Evolutionary conservation across 2,329 filamentous ascomycete genomes (phyloP), one percentile per base, ranked within the genome.

Genomic region (Cercospora sojina): DNA sequence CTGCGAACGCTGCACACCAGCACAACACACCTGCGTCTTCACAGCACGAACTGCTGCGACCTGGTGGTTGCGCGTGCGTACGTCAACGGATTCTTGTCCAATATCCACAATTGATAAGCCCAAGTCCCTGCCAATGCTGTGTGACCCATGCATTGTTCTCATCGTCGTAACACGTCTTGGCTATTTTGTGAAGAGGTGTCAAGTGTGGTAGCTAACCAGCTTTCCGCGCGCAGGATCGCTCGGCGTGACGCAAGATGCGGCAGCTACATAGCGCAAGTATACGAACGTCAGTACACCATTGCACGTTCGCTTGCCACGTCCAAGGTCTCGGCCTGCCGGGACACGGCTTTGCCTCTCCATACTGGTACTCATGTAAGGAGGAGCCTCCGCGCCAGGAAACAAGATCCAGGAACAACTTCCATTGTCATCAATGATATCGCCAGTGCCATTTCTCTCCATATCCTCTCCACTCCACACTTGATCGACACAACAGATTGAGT

Each of bases 161-260:
- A 57, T 23, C 7, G 27, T 57, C 53, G 53, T 57, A 23, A 57
- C 31, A 35, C 12, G 29, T 31, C 53, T 57, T 57, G 53, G 53
- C 53, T 35, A 35, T 57, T 57, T 31, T 57, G n/a, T n/a, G 53
- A 57, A 23, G 27, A 35, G 29, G 53, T 57, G 53, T 57, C n/a
- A 35, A 18, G 53, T 57, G 53, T 57, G 53, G 53, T 57, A 57
- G 53, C 53, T 57, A 57, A 31, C 53, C 53, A 35, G 27, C 53
- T 57, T 57, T 32, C 53, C 53, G 27, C 27, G 53, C n/a, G 27
- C 31, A 57, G 53, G 53, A 57, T 57, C 27, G 29, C 53, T 57
- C 53, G 53, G 53, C 53, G 53, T 57, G 53, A 57, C 53, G 53
- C 53, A 57, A 57, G 53, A 57, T 35, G 53, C 18, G 31, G 27